Base-by-base conservation (phyloP, 495 filamentous ascomycete genomes). In the Jackrogersella minutella region DNA sequence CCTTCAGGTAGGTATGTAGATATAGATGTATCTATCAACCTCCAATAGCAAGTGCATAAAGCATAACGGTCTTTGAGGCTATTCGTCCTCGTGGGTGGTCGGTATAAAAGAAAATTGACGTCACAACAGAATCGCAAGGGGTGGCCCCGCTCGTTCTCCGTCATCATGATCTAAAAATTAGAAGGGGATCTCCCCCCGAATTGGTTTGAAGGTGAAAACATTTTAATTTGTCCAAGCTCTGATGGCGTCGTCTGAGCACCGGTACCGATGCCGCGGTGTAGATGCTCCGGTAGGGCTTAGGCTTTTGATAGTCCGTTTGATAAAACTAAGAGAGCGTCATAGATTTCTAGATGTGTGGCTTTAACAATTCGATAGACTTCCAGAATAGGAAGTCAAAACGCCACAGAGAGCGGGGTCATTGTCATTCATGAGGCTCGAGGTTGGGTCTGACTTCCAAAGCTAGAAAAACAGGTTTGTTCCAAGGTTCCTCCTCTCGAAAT, bases 121-220 rank as follows among this genome's bases (percentile, higher is more conserved):
- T 69, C 66, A 68, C 40, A 26, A 6, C 39, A 40, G 14, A 16
- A 30, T 39, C 10, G 33, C 24, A 11, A 47, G 49, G 40, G 58
- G 59, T 58, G 16, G 40, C 49, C 65, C 59, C 65, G 24, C 55
- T 34, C 22, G 0, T 13, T 11, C 36, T 33, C 52, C 58, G 66
- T 69, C 66, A 69, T 64, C 31, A 43, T 60, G 66, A 69, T 69
- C 50, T 43, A 55, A 47, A 60, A 52, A 13, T 37, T 46, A 46
- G 7, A 47, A 34, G 40, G 33, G 22, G 6, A n/a, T 10, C 8
- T 11, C 14, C n/a, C n/a, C n/a, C n/a, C 6, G 17, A 52, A 21
- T 24, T 24, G 9, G 49, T 13, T 31, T 36, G 39, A 30, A 7
- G 21, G 16, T 47, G 11, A 6, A 40, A 13, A 40, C n/a, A 30